phyloP scores from a whole-genome alignment of 352 stramenopile species.

The Globisporangium heterothallicum region DNA sequence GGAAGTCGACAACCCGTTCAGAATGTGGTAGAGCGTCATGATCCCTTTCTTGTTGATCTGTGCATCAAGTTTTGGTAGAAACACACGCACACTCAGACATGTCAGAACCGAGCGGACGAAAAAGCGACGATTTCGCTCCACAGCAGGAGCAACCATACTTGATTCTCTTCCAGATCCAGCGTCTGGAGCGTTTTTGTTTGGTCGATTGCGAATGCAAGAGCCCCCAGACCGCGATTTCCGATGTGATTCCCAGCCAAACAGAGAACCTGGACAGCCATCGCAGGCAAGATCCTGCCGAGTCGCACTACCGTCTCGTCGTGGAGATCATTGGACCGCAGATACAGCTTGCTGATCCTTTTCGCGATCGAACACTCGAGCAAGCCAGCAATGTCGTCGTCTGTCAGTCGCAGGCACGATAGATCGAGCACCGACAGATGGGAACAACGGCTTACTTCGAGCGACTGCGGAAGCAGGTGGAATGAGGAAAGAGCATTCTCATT shows the following conservation, averaged over 20 bases:
- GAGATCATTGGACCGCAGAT: slow-evolving; percentile 42
- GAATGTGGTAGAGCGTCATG: slow-evolving; percentile 25
- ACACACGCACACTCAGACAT: too few relatives aligned
- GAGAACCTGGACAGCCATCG: slow-evolving; percentile 23
- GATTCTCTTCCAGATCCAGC: slow-evolving; percentile 46
- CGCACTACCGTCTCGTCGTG: slow-evolving; percentile 17
- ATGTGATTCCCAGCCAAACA: slow-evolving; percentile 43
- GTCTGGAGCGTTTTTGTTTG: slow-evolving; percentile 24
- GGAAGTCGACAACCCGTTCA: slow-evolving; percentile 19
- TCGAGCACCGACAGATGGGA: slow-evolving; percentile 25
- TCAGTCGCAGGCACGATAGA: slow-evolving; percentile 42
- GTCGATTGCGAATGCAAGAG: slow-evolving; percentile 44
- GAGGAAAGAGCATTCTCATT: not conserved
- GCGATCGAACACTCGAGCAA: slow-evolving; percentile 16
- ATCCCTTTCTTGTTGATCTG: slow-evolving; percentile 37
- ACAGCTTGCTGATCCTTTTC: slow-evolving; percentile 26
- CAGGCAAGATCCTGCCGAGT: slow-evolving; percentile 18
- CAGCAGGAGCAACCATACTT: slow-evolving; percentile 15
- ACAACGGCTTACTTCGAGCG: slow-evolving; percentile 7
- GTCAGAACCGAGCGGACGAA: too few relatives aligned
- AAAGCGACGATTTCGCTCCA: too few relatives aligned
- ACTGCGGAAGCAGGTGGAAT: slow-evolving; percentile 6
- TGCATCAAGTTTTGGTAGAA: too few relatives aligned
- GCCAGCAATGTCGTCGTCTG: slow-evolving; percentile 12
- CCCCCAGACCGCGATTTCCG: slow-evolving; percentile 27